These are phyloP conservation scores for Sutorius australiensis DNA, from an alignment of 768 basidiomycete species.

Conservation along the genomic window DNA sequence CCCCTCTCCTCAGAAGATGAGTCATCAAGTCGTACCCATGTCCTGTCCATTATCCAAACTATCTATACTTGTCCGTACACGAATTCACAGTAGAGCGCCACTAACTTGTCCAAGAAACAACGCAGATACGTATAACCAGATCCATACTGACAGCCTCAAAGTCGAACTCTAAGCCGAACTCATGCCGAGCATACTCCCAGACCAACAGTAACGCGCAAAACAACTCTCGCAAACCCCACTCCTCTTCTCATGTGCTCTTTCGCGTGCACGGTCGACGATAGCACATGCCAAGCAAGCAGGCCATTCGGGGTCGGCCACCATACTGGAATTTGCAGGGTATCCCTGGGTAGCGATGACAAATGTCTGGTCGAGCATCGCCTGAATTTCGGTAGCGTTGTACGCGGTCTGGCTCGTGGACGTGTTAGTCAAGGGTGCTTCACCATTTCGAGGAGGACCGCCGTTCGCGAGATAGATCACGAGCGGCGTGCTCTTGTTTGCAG, in stretches of 20 bases:
- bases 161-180: not conserved
- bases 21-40: too few species aligned
- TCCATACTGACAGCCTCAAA: too few species aligned
- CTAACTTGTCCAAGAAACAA: too few species aligned
- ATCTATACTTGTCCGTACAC: too few species aligned
- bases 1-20: too few species aligned
- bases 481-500: conserved; percentile 34
- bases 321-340: conserved; percentile 24
- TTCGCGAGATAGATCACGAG: conserved; percentile 59
- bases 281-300: conserved; percentile 51
- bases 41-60: too few species aligned
- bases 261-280: conserved; percentile 44
- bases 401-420: conserved; percentile 37
- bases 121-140: too few species aligned
- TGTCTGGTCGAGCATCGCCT: conserved; percentile 45
- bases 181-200: conserved; percentile 2
- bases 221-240: conserved; percentile 33
- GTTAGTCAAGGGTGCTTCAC: conserved; percentile 40
- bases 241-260: conserved; percentile 20
- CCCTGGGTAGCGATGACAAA: conserved; percentile 44
- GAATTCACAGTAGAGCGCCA: too few species aligned
- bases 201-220: conserved; percentile 34
- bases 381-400: conserved; percentile 36
- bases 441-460: conserved; percentile 42
- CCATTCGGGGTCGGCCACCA: conserved; percentile 39